A percentile compares a stretch with the other conserved stretches of the same genome.
Evolutionary conservation across 2,329 filamentous ascomycete species (phyloP).

Genomic region (Penicillium griseofulvum): DNA sequence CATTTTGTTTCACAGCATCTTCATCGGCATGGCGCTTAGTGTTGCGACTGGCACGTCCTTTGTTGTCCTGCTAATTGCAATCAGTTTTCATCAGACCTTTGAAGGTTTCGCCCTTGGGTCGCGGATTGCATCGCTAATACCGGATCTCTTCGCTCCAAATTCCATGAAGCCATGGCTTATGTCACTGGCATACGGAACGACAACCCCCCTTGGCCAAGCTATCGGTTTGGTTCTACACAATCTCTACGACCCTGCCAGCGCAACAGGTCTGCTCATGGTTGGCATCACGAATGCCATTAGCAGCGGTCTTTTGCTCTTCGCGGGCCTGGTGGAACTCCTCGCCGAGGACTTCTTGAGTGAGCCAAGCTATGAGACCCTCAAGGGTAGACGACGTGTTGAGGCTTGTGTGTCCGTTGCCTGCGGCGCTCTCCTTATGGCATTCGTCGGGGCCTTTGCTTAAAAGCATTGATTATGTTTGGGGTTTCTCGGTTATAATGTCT

Average conservation of each 20-base stretch:
- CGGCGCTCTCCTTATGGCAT: slow-evolving; percentile 62
- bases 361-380: slow-evolving; percentile 59
- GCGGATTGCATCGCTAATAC: slow-evolving; percentile 75
- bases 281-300: slow-evolving; percentile 87
- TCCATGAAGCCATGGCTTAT: slow-evolving; percentile 74
- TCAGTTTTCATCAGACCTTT: slow-evolving; percentile 83
- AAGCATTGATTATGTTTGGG: background rate
- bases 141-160: slow-evolving; percentile 61
- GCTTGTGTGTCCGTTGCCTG: slow-evolving; percentile 61
- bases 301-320: slow-evolving; percentile 75
- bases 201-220: slow-evolving; percentile 79
- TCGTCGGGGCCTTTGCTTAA: slow-evolving; percentile 65
- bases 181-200: slow-evolving; percentile 63
- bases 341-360: slow-evolving; percentile 78
- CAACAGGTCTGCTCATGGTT: slow-evolving; percentile 74
- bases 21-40: slow-evolving; percentile 83
- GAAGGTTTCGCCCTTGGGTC: slow-evolving; percentile 83
- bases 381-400: slow-evolving; percentile 58
- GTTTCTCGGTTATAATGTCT: background rate
- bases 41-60: slow-evolving; percentile 78
- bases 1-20: slow-evolving; percentile 80
- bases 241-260: slow-evolving; percentile 74
- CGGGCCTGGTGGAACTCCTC: slow-evolving; percentile 77
- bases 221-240: slow-evolving; percentile 75
- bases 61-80: slow-evolving; percentile 74